These are phyloP conservation scores for Salvia splendens DNA, from an alignment of 257 asterid genomes.

Conservation along the genomic window DNA sequence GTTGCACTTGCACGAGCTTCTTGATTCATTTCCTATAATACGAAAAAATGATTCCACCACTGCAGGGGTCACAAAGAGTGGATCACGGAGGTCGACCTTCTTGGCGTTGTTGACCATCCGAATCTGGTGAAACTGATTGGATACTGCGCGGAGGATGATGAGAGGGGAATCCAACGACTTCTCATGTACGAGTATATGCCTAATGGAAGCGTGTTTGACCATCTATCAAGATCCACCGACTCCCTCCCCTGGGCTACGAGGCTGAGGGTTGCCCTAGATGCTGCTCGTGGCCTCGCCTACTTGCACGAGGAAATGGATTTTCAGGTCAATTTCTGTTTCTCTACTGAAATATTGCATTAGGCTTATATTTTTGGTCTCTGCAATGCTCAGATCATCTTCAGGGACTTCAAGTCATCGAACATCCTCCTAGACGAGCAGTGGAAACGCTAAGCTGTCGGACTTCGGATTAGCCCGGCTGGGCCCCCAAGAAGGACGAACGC, in stretches of 20 bases:
- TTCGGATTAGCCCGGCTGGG: conserved; percentile 62
- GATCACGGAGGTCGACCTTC: conserved; percentile 88
- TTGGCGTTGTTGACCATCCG: conserved; percentile 77
- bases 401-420: conserved; percentile 62
- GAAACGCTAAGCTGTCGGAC: conserved; percentile 64
- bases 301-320: conserved; percentile 87
- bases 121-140: conserved; percentile 83
- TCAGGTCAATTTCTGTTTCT: conserved; percentile 66
- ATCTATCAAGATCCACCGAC: conserved; percentile 53
- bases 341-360: background rate
- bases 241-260: conserved; percentile 77
- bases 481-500: conserved; percentile 52
- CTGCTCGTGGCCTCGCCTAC: conserved; percentile 81
- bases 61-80: conserved; percentile 89
- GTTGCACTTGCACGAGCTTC: no score
- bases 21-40: no score
- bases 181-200: conserved; percentile 78
- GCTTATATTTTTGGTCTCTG: background rate
- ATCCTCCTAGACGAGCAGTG: conserved; percentile 58
- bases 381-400: conserved; percentile 48
- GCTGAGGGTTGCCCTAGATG: conserved; percentile 74
- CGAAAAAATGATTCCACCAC: background rate
- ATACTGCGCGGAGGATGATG: conserved; percentile 87
- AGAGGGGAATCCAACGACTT: conserved; percentile 86
- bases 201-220: conserved; percentile 76